phyloP scores from a whole-genome alignment of 2,329 filamentous ascomycete genomes.

The Diaporthe nobilis region DNA sequence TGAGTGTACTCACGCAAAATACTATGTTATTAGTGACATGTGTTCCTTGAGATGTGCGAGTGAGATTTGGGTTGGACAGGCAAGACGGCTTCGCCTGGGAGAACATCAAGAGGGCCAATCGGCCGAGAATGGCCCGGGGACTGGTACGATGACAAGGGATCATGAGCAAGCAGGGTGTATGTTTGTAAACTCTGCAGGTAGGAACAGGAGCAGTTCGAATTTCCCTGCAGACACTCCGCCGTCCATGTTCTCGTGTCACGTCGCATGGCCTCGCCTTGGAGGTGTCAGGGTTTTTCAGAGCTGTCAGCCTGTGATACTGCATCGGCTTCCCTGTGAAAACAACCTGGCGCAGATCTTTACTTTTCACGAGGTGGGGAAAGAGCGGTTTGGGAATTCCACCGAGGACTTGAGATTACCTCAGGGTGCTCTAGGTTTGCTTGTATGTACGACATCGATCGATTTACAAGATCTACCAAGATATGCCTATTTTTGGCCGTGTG shows the following conservation, averaged over 20 bases:
- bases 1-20: neutral
- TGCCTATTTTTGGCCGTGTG: conserved; percentile 23
- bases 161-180: no score
- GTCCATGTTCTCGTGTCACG: neutral
- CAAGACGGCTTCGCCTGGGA: neutral
- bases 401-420: neutral
- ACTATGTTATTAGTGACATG: neutral
- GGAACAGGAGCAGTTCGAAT: neutral
- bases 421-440: neutral
- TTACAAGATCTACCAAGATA: neutral
- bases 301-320: neutral
- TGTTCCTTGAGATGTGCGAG: neutral
- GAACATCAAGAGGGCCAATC: neutral
- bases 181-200: neutral
- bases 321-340: no score
- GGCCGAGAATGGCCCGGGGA: neutral
- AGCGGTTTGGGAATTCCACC: neutral
- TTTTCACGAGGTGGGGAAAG: neutral
- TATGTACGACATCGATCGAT: conserved; percentile 14
- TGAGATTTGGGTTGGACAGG: neutral
- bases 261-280: neutral
- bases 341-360: neutral
- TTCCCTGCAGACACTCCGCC: neutral
- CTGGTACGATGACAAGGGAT: neutral
- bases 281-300: neutral